Percentiles rank a stretch among this genome's conserved stretches.
phyloP scores from a whole-genome alignment of 2,329 filamentous ascomycete genomes.

The Volutella citrinella region DNA sequence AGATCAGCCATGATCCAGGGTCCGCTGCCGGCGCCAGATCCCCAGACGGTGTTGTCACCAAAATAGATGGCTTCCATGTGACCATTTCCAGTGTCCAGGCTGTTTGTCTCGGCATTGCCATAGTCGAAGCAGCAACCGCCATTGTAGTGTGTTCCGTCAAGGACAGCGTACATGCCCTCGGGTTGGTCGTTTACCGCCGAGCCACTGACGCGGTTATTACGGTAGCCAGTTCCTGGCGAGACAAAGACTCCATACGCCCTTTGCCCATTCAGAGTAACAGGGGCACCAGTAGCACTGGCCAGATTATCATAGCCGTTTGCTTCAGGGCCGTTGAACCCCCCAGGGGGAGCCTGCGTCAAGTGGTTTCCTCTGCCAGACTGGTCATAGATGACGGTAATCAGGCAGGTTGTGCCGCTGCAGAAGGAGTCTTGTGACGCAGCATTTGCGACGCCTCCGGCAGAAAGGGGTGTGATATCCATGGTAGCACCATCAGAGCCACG shows the following conservation, averaged over 20 bases:
- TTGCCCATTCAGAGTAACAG: conserved; percentile 57
- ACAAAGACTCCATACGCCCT: conserved; percentile 64
- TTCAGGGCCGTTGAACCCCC: conserved; percentile 56
- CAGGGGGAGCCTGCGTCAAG: conserved; percentile 56
- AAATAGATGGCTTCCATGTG: conserved; percentile 71
- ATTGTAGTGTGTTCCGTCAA: conserved; percentile 61
- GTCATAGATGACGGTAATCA: conserved; percentile 64
- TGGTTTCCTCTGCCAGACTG: conserved; percentile 62
- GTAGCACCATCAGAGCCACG: conserved; percentile 45
- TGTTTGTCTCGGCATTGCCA: conserved; percentile 54
- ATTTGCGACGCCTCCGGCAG: conserved; percentile 61
- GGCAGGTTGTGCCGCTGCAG: conserved; percentile 57
- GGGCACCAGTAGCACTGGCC: conserved; percentile 57
- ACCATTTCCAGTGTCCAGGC: conserved; percentile 53
- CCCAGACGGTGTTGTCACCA: conserved; percentile 53
- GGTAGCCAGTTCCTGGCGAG: conserved; percentile 60
- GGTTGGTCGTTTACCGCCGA: conserved; percentile 52
- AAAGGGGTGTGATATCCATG: conserved; percentile 36
- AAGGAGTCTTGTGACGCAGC: conserved; percentile 59
- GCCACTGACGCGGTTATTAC: conserved; percentile 52
- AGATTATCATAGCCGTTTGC: conserved; percentile 57
- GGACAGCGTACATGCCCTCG: conserved; percentile 59
- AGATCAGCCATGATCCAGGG: conserved; percentile 70
- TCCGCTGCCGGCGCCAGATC: conserved; percentile 53
- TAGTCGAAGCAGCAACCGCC: conserved; percentile 56